A percentile compares a stretch with the other conserved stretches of the same genome.
Conservation (phyloP, 169 alveolate genomes). For the Plasmodium malariae region DNA sequence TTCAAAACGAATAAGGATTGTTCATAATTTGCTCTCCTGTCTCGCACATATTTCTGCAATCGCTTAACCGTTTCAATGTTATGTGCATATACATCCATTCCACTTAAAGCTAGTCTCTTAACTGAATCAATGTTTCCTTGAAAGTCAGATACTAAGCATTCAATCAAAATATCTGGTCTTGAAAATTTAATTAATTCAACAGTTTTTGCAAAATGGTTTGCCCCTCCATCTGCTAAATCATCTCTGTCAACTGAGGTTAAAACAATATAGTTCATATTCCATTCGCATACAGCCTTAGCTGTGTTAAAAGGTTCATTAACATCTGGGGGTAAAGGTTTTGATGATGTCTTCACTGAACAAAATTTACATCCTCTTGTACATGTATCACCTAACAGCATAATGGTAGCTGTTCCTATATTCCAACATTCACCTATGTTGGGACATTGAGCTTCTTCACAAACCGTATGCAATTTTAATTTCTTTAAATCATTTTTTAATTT, state of each 20-base stretch:
- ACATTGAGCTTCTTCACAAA: conserved; percentile 87
- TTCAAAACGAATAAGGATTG: conserved; percentile 76
- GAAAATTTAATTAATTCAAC: conserved; percentile 78
- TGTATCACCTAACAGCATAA: conserved; percentile 86
- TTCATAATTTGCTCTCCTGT: conserved; percentile 81
- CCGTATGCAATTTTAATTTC: conserved; percentile 80
- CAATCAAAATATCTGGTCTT: conserved; percentile 81
- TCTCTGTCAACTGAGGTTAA: conserved; percentile 86
- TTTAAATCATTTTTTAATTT: conserved; percentile 57
- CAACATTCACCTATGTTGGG: conserved; percentile 88
- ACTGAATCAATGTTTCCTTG: conserved; percentile 79
- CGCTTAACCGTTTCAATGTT: conserved; percentile 84
- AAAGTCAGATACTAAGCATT: conserved; percentile 84
- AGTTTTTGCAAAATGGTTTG: conserved; percentile 84
- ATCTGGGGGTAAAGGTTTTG: conserved; percentile 85
- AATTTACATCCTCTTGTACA: conserved; percentile 87
- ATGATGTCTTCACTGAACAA: conserved; percentile 83
- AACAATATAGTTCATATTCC: conserved; percentile 84
- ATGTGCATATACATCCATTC: conserved; percentile 85
- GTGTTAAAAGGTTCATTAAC: conserved; percentile 81
- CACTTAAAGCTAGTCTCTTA: conserved; percentile 76
- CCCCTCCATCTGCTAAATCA: conserved; percentile 86
- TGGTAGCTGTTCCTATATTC: conserved; percentile 87
- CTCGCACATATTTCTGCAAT: conserved; percentile 79
- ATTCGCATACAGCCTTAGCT: conserved; percentile 84